Percentiles rank a stretch among this genome's conserved stretches.
Evolutionary conservation across 768 basidiomycete genomes (phyloP).

Genomic region (Harrya chromipes): DNA sequence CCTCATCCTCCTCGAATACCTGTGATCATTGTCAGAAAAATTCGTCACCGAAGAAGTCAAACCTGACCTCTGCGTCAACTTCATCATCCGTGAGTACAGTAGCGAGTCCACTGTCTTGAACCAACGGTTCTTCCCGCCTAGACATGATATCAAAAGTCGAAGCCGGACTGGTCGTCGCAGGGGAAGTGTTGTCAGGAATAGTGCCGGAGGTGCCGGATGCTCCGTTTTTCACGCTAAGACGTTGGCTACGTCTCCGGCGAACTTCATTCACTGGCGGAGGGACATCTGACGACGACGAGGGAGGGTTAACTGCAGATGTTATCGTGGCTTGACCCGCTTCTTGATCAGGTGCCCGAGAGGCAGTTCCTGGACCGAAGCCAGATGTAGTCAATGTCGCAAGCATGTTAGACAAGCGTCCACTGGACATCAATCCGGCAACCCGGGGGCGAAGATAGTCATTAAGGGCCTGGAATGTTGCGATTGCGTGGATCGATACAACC

Average conservation of each 20-base stretch:
- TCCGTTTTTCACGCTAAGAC: conserved; percentile 70
- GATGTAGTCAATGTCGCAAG: conserved; percentile 85
- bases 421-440: conserved; percentile 66
- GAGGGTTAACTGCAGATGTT: conserved; percentile 22
- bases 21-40: conserved; percentile 24
- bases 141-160: conserved; percentile 26
- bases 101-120: conserved; percentile 60
- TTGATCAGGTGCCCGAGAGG: conserved; percentile 36
- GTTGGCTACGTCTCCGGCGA: conserved; percentile 74
- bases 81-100: conserved; percentile 85
- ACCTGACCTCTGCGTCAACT: conserved; percentile 66
- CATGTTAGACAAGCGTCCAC: conserved; percentile 77
- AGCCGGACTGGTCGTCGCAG: conserved; percentile 24
- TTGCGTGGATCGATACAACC: conserved; percentile 96
- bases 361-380: conserved; percentile 55
- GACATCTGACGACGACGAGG: conserved; percentile 35
- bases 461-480: conserved; percentile 95
- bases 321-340: conserved; percentile 32
- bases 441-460: conserved; percentile 95
- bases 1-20: conserved; percentile 86
- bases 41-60: not conserved
- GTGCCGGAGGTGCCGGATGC: conserved; percentile 14
- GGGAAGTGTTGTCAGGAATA: conserved; percentile 13
- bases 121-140: conserved; percentile 46
- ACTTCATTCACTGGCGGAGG: conserved; percentile 40